Base-by-base conservation (phyloP, 2,329 filamentous ascomycete species). In the Catunica adiposa region DNA sequence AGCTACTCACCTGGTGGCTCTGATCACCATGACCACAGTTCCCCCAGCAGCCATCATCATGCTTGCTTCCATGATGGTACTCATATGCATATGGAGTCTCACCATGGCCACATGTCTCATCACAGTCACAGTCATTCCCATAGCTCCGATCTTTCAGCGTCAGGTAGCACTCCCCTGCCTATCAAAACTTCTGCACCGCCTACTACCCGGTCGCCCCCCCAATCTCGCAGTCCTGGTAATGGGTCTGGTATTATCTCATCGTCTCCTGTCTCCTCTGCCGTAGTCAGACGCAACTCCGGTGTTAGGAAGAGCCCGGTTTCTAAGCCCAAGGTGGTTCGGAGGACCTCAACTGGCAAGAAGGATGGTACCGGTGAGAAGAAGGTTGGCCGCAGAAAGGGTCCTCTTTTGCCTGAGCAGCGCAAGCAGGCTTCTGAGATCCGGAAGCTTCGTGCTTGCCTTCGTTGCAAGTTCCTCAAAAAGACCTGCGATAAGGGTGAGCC, bases 391-490 rank as follows among this genome's bases (percentile, higher is more conserved):
- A 81, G 90, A 70, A 86, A 86, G 68, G 90, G 90, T 37, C 90
- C 90, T 58, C 79, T 97, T 62, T 77, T 89, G 64, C 89, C 89
- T 9, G 90, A 97, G 68, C 90, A 96, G 73, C 80, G 90, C 62
- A 94, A 95, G 71, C 90, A 96, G 70, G 90, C 90, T 25, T 92
- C 89, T 64, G 90, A 97, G 70, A 97, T 97, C 66, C 82, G 90
- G 68, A 97, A 97, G 71, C 75, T 96, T 63, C 80, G 90, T 65
- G 90, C 90, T 51, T 97, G 90, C 68, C 74, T 97, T 63, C 83
- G 90, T 61, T 97, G 90, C 79, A 96, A 96, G 73, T 97, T 96
- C 74, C 76, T 97, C 68, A 97, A 97, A 79, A 97, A 97, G 79
- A 96, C 90, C 51, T 97, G 90, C 66, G 90, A 97, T 70, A 96